Conservation (phyloP, 768 basidiomycete genomes). For the Lactifluus echinatus region DNA sequence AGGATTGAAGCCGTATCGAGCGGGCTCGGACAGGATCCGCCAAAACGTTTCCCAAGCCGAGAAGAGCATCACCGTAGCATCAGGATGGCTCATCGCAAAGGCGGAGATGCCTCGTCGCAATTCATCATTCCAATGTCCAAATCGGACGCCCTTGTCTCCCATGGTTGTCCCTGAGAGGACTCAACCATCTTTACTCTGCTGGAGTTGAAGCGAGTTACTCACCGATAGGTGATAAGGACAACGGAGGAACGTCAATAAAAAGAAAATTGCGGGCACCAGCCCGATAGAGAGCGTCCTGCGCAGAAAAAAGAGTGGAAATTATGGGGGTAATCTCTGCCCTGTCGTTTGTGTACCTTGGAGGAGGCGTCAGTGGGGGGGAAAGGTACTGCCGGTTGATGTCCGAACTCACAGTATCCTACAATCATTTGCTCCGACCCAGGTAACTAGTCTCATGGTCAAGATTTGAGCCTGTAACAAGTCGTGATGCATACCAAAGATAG, state of each 20-base stretch:
- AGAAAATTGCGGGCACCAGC: constrained; percentile 42
- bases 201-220: background rate
- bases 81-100: constrained; percentile 22
- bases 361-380: constrained; percentile 26
- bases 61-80: constrained; percentile 23
- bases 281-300: constrained; percentile 39
- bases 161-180: background rate
- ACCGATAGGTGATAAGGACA: constrained; percentile 36
- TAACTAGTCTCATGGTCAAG: constrained; percentile 30
- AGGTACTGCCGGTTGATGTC: background rate
- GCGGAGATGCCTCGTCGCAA: constrained; percentile 6
- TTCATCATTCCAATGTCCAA: constrained; percentile 15
- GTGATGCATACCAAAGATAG: constrained; percentile 38
- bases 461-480: background rate
- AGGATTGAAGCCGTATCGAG: constrained; percentile 16
- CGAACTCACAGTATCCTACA: constrained; percentile 25
- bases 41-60: constrained; percentile 23
- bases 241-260: constrained; percentile 49
- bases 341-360: background rate
- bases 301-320: constrained; percentile 29
- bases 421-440: constrained; percentile 56
- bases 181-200: background rate
- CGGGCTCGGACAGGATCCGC: constrained; percentile 23
- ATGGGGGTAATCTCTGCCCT: constrained; percentile 11
- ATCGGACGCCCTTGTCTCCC: constrained; percentile 10